These are phyloP conservation scores for Lindgomyces ingoldianus DNA, from an alignment of 495 filamentous ascomycete species.

Conservation along the genomic window DNA sequence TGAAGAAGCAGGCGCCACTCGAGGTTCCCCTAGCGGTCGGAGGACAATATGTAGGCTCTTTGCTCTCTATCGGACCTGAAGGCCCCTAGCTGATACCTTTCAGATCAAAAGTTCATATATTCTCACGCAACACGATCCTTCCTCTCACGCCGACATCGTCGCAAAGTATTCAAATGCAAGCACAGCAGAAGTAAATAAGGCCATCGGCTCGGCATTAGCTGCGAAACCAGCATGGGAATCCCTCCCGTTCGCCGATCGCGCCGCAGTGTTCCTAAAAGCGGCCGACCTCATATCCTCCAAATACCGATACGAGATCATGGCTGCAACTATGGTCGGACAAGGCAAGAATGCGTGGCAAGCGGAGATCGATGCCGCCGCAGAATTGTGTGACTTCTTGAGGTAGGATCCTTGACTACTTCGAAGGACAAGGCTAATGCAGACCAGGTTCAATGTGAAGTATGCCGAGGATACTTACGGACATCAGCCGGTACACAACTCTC, in stretches of 20 bases:
- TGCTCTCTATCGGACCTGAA: neutral
- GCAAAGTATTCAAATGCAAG: conserved; percentile 79
- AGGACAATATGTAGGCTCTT: conserved; percentile 65
- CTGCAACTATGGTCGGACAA: conserved; percentile 89
- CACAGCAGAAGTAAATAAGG: conserved; percentile 66
- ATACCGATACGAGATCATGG: conserved; percentile 92
- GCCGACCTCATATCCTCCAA: conserved; percentile 85
- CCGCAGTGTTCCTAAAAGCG: conserved; percentile 92
- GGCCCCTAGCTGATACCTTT: conserved; percentile 8
- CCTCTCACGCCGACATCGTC: conserved; percentile 68
- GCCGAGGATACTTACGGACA: conserved; percentile 47
- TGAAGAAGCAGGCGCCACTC: conserved; percentile 62
- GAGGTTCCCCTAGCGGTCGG: conserved; percentile 77
- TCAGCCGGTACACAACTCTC: conserved; percentile 46
- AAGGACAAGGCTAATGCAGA: conserved; percentile 15
- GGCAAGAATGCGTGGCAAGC: conserved; percentile 97
- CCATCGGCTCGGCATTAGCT: conserved; percentile 77
- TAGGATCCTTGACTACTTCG: conserved; percentile 5
- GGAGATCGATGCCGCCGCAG: conserved; percentile 92
- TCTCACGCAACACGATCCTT: conserved; percentile 69
- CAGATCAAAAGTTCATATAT: conserved; percentile 57
- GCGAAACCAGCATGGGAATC: conserved; percentile 81
- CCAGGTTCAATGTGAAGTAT: conserved; percentile 53
- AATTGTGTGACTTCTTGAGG: conserved; percentile 82
- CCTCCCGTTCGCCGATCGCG: conserved; percentile 81